These are phyloP conservation scores for Skeletonema costatum DNA, from an alignment of 108 stramenopile species.

Conservation along the genomic window DNA sequence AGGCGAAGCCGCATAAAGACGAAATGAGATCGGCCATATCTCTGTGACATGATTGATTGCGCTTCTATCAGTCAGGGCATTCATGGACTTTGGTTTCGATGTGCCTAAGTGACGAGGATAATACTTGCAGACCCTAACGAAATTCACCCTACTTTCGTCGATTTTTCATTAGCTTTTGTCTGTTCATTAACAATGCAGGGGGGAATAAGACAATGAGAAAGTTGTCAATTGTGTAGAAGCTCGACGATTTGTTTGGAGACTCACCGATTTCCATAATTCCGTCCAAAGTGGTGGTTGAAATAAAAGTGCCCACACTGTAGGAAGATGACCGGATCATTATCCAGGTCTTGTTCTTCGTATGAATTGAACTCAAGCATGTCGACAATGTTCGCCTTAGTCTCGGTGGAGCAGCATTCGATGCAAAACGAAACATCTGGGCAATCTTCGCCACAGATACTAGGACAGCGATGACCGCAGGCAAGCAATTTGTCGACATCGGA, in stretches of 20 bases:
- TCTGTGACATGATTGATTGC: slow-evolving; percentile 33
- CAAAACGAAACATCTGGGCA: slow-evolving; percentile 44
- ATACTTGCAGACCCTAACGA: not conserved
- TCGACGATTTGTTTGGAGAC: too few species aligned
- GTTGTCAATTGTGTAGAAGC: too few species aligned
- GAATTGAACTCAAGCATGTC: slow-evolving; percentile 35
- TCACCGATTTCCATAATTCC: slow-evolving; percentile 24
- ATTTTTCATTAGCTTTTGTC: slow-evolving; percentile 29
- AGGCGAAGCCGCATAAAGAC: slow-evolving; percentile 18
- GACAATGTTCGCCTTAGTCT: slow-evolving; percentile 14
- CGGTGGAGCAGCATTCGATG: slow-evolving; percentile 29
- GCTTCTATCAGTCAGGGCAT: slow-evolving; percentile 50
- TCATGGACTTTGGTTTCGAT: slow-evolving; percentile 26
- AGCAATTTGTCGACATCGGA: slow-evolving; percentile 51
- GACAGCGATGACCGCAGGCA: slow-evolving; percentile 53
- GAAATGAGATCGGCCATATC: slow-evolving; percentile 45
- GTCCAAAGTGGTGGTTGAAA: slow-evolving; percentile 38
- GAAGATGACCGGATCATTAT: slow-evolving; percentile 44
- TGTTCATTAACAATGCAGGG: too few species aligned
- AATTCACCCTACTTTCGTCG: slow-evolving; percentile 17
- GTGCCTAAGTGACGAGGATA: not conserved
- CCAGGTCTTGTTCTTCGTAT: slow-evolving; percentile 45
- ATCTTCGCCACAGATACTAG: slow-evolving; percentile 54
- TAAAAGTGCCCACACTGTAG: slow-evolving; percentile 53
- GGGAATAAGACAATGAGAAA: too few species aligned